Conservation (phyloP, 1,284 basidiomycete species). For the Heliocybe sulcata region DNA sequence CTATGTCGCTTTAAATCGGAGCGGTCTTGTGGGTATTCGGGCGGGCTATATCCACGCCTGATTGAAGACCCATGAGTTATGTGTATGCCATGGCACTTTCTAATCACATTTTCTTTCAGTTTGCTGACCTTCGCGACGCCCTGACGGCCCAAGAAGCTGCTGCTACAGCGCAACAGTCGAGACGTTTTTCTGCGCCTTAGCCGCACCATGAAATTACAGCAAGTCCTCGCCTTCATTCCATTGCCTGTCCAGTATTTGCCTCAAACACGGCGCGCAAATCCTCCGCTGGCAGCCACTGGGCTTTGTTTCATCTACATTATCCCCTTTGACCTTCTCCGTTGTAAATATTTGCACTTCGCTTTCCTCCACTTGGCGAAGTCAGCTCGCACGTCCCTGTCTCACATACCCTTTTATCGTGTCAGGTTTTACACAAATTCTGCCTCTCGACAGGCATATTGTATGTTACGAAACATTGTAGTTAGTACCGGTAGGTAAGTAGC, state of each 20-base stretch:
- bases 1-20: background rate
- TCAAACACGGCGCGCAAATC: background rate
- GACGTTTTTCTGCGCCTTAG: background rate
- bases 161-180: background rate
- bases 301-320: background rate
- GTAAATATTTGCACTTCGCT: background rate
- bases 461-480: too few species aligned
- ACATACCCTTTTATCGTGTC: background rate
- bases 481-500: too few species aligned
- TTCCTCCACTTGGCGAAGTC: background rate
- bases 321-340: background rate
- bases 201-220: background rate
- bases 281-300: background rate
- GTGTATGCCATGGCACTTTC: background rate
- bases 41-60: background rate
- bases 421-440: background rate
- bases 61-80: background rate
- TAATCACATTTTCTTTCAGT: background rate
- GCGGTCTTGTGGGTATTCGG: background rate
- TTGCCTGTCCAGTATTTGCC: background rate
- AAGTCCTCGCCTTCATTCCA: background rate
- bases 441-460: too few species aligned
- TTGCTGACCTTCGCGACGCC: background rate
- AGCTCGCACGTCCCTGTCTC: background rate
- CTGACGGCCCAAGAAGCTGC: background rate